These are phyloP conservation scores for Coriaria nepalensis DNA, from an alignment of 306 rosid genomes.

Conservation along the genomic window DNA sequence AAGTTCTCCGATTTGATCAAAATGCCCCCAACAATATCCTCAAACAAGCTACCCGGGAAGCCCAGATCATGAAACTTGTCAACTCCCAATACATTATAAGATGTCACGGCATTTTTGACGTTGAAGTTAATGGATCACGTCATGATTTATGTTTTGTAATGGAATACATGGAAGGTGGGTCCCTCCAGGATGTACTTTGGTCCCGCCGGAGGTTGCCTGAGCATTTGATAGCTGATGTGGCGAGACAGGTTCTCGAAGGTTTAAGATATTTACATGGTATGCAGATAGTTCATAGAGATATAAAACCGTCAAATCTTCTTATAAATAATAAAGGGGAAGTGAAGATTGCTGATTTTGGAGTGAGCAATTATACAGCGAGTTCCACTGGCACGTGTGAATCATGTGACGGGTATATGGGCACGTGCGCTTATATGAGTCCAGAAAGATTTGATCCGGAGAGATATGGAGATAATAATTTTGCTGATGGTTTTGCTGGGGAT, in stretches of 20 bases:
- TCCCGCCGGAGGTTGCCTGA: slow-evolving; percentile 25
- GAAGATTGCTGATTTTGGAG: slow-evolving; percentile 73
- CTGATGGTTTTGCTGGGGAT: slow-evolving; percentile 41
- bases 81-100: slow-evolving; percentile 36
- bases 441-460: slow-evolving; percentile 54
- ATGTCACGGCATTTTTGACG: slow-evolving; percentile 38
- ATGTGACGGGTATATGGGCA: slow-evolving; percentile 21
- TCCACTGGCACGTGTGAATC: neutral
- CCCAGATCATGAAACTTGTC: slow-evolving; percentile 42
- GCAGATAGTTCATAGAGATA: slow-evolving; percentile 59
- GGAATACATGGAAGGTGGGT: slow-evolving; percentile 62
- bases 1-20: slow-evolving; percentile 29
- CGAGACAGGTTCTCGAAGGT: slow-evolving; percentile 35
- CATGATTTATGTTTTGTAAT: slow-evolving; percentile 30
- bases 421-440: slow-evolving; percentile 65
- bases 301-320: slow-evolving; percentile 55
- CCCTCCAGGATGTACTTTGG: slow-evolving; percentile 33
- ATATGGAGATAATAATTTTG: slow-evolving; percentile 29
- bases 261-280: slow-evolving; percentile 35
- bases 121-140: slow-evolving; percentile 5
- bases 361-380: slow-evolving; percentile 27
- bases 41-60: slow-evolving; percentile 26
- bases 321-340: slow-evolving; percentile 36
- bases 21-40: slow-evolving; percentile 5
- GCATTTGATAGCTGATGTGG: slow-evolving; percentile 26